A percentile compares a stretch with the other conserved stretches of the same genome.
Evolutionary conservation across 441 rosid genomes (phyloP).

Genomic region (Pelargonium australe): DNA sequence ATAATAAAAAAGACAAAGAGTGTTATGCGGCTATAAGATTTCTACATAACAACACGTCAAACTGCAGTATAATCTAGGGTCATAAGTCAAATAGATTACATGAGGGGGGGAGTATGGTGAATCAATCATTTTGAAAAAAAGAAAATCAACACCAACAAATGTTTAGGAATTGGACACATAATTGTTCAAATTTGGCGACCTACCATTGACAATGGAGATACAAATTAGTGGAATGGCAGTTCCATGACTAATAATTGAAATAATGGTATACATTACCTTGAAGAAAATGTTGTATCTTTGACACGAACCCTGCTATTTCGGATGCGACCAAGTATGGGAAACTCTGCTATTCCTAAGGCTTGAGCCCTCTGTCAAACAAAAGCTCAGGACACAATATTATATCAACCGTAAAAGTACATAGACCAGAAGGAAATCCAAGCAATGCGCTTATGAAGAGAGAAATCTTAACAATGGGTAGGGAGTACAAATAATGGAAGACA

Average conservation of each 20-base stretch:
- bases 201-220: background rate
- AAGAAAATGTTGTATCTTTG: conserved; percentile 87
- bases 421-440: conserved; percentile 12
- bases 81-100: too few relatives aligned
- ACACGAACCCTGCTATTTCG: conserved; percentile 83
- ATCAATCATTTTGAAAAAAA: too few relatives aligned
- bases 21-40: background rate
- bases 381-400: conserved; percentile 15
- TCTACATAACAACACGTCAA: too few relatives aligned
- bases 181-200: background rate
- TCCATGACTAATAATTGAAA: conserved; percentile 1
- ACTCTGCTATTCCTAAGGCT: conserved; percentile 72
- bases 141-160: too few relatives aligned
- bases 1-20: background rate
- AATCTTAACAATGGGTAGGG: background rate
- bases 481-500: conserved; percentile 6
- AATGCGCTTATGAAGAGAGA: conserved; percentile 16
- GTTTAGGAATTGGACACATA: too few relatives aligned
- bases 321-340: conserved; percentile 84
- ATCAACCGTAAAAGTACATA: background rate
- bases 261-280: conserved; percentile 46
- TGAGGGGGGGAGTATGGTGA: too few relatives aligned
- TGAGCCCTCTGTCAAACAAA: conserved; percentile 69
- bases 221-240: background rate
- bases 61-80: too few relatives aligned